phyloP scores from a whole-genome alignment of 805 yeast genomes.

The Yarrowia sp. region DNA sequence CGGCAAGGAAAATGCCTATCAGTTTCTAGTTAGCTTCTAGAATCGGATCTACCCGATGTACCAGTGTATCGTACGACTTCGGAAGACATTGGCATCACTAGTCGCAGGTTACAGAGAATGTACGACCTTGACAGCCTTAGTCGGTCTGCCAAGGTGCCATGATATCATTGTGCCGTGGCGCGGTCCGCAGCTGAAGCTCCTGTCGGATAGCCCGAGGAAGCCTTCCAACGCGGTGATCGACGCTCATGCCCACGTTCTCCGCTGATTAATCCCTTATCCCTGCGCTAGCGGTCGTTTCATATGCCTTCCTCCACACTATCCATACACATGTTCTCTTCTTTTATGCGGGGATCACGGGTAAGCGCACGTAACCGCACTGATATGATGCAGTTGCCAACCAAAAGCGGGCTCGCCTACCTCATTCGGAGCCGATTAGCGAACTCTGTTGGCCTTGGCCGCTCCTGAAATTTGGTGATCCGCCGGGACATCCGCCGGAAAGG shows the following conservation, averaged over 20 bases:
- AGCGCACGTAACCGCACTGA: conserved; percentile 11
- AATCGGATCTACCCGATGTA: conserved; percentile 9
- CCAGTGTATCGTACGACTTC: no score
- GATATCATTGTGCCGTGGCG: not conserved
- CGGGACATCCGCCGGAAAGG: conserved; percentile 9
- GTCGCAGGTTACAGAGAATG: no score
- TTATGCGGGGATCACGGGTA: conserved; percentile 18
- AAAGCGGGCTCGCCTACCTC: conserved; percentile 14
- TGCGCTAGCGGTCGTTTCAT: not conserved
- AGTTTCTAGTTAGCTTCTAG: not conserved
- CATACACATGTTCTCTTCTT: no score
- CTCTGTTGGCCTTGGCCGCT: conserved; percentile 12
- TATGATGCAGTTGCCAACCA: not conserved
- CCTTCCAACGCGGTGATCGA: no score
- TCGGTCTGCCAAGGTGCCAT: not conserved
- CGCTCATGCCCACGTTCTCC: not conserved
- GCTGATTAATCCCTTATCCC: not conserved
- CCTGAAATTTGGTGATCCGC: not conserved
- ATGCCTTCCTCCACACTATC: not conserved
- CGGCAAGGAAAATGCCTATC: conserved; percentile 1
- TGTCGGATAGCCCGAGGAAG: not conserved
- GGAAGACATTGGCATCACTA: no score
- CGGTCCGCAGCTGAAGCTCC: not conserved
- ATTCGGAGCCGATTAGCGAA: conserved; percentile 1
- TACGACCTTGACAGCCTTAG: not conserved